phyloP scores from a whole-genome alignment of 2,329 filamentous ascomycete species.

The Diaporthe capsici region DNA sequence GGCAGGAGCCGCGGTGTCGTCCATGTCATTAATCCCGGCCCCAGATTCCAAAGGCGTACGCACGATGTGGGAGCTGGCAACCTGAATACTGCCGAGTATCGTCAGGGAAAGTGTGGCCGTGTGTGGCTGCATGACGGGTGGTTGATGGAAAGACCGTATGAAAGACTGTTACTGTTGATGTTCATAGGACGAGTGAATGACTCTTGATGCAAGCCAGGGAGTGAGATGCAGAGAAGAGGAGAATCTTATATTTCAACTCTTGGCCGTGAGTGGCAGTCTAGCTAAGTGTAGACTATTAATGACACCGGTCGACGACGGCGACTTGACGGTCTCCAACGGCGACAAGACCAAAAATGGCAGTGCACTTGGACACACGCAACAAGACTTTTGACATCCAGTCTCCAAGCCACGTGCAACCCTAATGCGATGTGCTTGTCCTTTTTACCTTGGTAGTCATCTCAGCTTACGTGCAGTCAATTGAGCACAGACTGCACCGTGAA shows the following conservation, averaged over 20 bases:
- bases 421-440: background rate
- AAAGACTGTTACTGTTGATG: background rate
- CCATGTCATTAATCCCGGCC: background rate
- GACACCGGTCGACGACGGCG: background rate
- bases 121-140: background rate
- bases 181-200: background rate
- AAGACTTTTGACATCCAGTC: background rate
- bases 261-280: background rate
- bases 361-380: background rate
- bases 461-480: background rate
- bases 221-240: too few relatives aligned
- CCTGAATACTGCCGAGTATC: background rate
- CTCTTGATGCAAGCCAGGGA: too few relatives aligned
- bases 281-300: background rate
- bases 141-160: accelerated
- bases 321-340: background rate
- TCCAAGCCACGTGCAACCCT: background rate
- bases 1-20: background rate
- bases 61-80: background rate
- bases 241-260: background rate
- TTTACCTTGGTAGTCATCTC: too few relatives aligned
- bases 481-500: background rate
- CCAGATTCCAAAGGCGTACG: background rate
- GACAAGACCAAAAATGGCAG: background rate
- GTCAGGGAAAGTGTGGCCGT: background rate